A percentile compares a stretch with the other conserved stretches of the same genome.
These are phyloP conservation scores for Phylloporus rhodoxanthus DNA, from an alignment of 768 basidiomycete species.

Conservation along the genomic window DNA sequence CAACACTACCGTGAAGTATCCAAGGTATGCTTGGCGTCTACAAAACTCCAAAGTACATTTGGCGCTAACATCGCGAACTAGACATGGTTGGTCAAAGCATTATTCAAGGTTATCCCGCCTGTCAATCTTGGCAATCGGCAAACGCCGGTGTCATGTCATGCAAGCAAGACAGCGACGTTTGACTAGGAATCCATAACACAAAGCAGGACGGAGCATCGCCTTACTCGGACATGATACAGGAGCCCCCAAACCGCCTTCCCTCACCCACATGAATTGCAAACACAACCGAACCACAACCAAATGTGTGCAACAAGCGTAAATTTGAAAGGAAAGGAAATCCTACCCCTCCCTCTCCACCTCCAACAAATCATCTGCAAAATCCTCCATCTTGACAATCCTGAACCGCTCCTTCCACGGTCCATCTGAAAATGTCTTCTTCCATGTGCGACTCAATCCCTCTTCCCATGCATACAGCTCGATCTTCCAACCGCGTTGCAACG, in stretches of 20 bases:
- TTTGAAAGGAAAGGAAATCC: not conserved
- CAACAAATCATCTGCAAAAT: constrained; percentile 55
- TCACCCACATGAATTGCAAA: not conserved
- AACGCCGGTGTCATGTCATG: no score
- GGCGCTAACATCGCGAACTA: no score
- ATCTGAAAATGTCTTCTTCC: constrained; percentile 68
- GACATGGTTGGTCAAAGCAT: no score
- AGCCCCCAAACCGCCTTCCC: not conserved
- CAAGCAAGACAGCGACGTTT: no score
- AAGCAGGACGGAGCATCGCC: not conserved
- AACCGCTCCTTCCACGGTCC: constrained; percentile 40
- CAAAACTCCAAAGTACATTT: no score
- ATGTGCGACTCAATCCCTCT: constrained; percentile 71
- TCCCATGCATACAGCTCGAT: constrained; percentile 96
- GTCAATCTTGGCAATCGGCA: no score
- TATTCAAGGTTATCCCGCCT: no score
- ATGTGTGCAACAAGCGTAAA: not conserved
- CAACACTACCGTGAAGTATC: no score
- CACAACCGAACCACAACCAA: not conserved
- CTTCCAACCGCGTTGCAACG: constrained; percentile 84
- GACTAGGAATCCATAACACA: no score
- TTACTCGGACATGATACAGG: no score
- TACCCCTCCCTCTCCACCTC: constrained; percentile 33
- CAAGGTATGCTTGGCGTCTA: no score
- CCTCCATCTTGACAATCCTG: constrained; percentile 58